Percentiles rank a stretch among this genome's conserved stretches.
Conservation (phyloP, 2,329 filamentous ascomycete species). For the Trichoderma oligosporum region DNA sequence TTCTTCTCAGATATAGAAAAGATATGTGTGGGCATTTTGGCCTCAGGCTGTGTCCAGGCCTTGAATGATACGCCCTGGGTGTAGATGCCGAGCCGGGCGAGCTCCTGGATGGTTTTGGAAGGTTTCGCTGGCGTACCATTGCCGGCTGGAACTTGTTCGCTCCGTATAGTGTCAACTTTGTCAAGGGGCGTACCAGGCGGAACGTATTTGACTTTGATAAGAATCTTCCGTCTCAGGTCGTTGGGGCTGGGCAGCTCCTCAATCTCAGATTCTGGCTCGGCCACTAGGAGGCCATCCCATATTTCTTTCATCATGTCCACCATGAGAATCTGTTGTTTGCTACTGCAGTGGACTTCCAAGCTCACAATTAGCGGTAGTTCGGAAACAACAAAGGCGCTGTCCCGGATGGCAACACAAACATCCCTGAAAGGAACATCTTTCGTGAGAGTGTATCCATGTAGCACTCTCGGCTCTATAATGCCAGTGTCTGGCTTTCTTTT, state of each 20-base stretch:
- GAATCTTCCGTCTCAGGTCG: slow-evolving; percentile 70
- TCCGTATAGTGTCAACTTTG: slow-evolving; percentile 33
- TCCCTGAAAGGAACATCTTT: slow-evolving; percentile 82
- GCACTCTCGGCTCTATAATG: slow-evolving; percentile 66
- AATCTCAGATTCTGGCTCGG: slow-evolving; percentile 46
- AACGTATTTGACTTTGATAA: slow-evolving; percentile 75
- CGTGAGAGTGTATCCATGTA: slow-evolving; percentile 88
- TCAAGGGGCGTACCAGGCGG: slow-evolving; percentile 39
- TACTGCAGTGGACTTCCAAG: slow-evolving; percentile 81
- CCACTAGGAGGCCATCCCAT: slow-evolving; percentile 71
- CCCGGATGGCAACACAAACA: slow-evolving; percentile 75
- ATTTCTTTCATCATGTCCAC: slow-evolving; percentile 84
- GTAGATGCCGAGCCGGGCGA: slow-evolving; percentile 77
- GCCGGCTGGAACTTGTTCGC: slow-evolving; percentile 39
- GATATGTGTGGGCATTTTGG: slow-evolving; percentile 61
- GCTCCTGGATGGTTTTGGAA: slow-evolving; percentile 64
- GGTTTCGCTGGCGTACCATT: slow-evolving; percentile 41
- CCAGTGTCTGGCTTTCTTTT: slow-evolving; percentile 27
- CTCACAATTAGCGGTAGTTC: slow-evolving; percentile 90
- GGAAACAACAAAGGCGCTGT: slow-evolving; percentile 70
- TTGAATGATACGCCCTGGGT: slow-evolving; percentile 81
- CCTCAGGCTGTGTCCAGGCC: slow-evolving; percentile 68
- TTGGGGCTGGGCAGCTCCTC: slow-evolving; percentile 62
- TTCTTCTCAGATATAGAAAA: slow-evolving; percentile 63
- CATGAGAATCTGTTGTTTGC: slow-evolving; percentile 83